These are phyloP conservation scores for Dendryphion nanum DNA, from an alignment of 2,329 filamentous ascomycete species.

Conservation along the genomic window DNA sequence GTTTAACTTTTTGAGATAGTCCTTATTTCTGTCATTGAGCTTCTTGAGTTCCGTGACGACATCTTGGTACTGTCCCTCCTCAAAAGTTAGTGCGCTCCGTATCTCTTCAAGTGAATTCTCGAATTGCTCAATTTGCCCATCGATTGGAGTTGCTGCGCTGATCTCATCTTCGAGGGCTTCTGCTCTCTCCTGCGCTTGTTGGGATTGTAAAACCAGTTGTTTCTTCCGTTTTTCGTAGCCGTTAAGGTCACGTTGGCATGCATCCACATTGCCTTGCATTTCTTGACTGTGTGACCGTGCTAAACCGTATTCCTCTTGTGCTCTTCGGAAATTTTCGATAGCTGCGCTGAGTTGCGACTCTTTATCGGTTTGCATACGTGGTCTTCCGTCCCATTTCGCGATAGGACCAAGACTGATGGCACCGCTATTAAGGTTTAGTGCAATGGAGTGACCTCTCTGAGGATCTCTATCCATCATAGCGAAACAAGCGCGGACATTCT, in stretches of 20 bases:
- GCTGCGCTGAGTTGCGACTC: slow-evolving; percentile 62
- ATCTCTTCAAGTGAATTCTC: slow-evolving; percentile 55
- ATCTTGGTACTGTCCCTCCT: slow-evolving; percentile 49
- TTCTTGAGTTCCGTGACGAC: slow-evolving; percentile 44
- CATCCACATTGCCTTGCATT: slow-evolving; percentile 41
- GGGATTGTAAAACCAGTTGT: slow-evolving; percentile 55
- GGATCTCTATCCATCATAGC: slow-evolving; percentile 62
- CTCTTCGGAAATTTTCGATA: slow-evolving; percentile 49
- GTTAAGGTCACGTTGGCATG: slow-evolving; percentile 49
- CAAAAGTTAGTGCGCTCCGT: slow-evolving; percentile 42
- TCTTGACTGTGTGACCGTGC: too few relatives aligned
- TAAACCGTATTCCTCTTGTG: slow-evolving; percentile 43
- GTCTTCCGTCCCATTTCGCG: slow-evolving; percentile 50
- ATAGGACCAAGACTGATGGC: slow-evolving; percentile 54
- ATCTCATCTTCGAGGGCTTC: slow-evolving; percentile 67
- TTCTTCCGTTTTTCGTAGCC: slow-evolving; percentile 49
- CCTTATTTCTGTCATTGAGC: slow-evolving; percentile 36
- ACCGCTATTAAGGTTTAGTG: slow-evolving; percentile 41
- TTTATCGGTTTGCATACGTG: slow-evolving; percentile 79
- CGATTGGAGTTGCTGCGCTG: slow-evolving; percentile 58
- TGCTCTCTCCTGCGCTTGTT: slow-evolving; percentile 61
- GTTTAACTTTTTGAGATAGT: slow-evolving; percentile 33
- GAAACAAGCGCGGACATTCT: slow-evolving; percentile 72
- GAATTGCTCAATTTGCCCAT: slow-evolving; percentile 51
- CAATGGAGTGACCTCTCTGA: slow-evolving; percentile 56